Base-by-base conservation (phyloP, 352 stramenopile genomes). In the Aphanomyces stellatus region DNA sequence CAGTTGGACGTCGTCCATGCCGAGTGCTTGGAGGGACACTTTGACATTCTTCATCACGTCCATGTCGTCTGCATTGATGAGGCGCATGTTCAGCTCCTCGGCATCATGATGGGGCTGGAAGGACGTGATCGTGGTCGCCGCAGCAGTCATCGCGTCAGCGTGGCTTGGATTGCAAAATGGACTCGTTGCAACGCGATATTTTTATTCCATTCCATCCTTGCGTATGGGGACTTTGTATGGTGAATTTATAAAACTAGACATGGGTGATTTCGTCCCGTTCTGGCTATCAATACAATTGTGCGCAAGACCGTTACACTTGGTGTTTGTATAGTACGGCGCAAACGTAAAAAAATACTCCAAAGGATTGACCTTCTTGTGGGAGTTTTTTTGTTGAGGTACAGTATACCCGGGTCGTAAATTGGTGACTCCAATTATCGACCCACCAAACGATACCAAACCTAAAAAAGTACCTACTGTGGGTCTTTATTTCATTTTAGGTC, bases 1-100 rank as follows among this genome's bases (percentile, higher is more conserved):
- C 25, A 93, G 71, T 48, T 80, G 80, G n/a, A 78, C 68, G 37
- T 74, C 72, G 65, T 90, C 77, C 71, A 90, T 84, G 25, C 81
- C 82, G 65, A 91, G 75, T 43, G 78, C 74, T 48, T 88, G 74
- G 65, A 77, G 74, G n/a, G 80, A 82, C 70, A 85, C 74, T 62
- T 80, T 81, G 24, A 74, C 71, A 72, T 90, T 87, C 53, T 53
- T 41, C 15, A 63, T 15, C 11, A 33, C n/a, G 22, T 49, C 25
- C 42, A 66, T 49, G 42, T 34, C 28, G 59, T 17, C 30, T 5
- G 19, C 7, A 25, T 34, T 17, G 17, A 49, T 27, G 1, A 34
- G 31, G 6, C 35, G 30, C 7, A 48, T 48, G 24, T 17, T 30
- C 6, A 51, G 28, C 53, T 49, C 53, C 28, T 63, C 37, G 8